Conservation (phyloP, 129 eudicot species). For the Artemisia argyi region DNA sequence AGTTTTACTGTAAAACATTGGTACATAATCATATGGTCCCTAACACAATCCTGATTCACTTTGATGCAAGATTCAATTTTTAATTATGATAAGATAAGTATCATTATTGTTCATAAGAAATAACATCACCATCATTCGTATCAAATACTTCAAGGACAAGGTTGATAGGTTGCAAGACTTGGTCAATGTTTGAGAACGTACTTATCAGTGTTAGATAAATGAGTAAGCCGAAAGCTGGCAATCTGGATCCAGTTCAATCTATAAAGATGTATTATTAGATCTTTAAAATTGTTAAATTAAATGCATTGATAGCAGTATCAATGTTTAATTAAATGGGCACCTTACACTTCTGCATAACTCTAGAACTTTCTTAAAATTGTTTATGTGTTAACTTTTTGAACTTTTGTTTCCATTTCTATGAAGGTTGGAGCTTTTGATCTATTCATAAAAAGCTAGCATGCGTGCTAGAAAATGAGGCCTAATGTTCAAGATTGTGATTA, state of each 20-base stretch:
- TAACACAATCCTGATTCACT: no score
- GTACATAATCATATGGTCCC: no score
- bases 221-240: not conserved
- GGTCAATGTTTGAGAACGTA: not conserved
- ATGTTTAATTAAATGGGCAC: not conserved
- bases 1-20: no score
- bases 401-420: not conserved
- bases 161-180: not conserved
- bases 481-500: not conserved
- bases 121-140: not conserved
- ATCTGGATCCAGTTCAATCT: not conserved
- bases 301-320: no score
- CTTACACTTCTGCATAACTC: not conserved
- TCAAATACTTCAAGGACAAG: not conserved
- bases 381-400: not conserved
- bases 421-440: not conserved
- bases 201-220: not conserved
- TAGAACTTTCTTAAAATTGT: not conserved
- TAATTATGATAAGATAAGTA: no score
- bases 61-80: no score
- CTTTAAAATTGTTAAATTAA: not conserved
- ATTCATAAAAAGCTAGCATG: not conserved
- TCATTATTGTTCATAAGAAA: no score
- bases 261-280: not conserved
- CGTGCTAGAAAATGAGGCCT: no score